phyloP scores from a whole-genome alignment of 257 asterid species.

The Fraxinus americana region DNA sequence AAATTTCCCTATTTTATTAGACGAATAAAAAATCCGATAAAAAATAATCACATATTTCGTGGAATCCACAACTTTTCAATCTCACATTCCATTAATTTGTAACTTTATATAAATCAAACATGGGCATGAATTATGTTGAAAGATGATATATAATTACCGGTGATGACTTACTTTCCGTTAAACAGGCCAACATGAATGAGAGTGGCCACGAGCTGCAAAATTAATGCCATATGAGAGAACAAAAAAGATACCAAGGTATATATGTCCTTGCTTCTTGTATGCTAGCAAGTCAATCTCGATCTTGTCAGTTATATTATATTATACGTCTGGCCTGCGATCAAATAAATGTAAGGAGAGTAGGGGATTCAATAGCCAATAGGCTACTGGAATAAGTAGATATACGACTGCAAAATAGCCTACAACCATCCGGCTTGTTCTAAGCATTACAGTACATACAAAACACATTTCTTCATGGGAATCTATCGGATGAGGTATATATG shows the following conservation, averaged over 20 bases:
- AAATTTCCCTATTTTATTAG: constrained; percentile 48
- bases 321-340: constrained; percentile 28
- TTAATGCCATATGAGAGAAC: constrained; percentile 56
- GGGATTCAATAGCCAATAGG: constrained; percentile 73
- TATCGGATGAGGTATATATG: no score
- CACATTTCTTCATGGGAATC: no score
- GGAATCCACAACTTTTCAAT: no score
- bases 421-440: no score
- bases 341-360: constrained; percentile 50
- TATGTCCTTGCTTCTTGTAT: constrained; percentile 44
- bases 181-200: constrained; percentile 61
- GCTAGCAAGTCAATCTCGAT: constrained; percentile 53
- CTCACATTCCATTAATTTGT: no score
- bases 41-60: no score
- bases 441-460: no score
- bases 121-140: background rate
- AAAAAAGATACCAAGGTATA: constrained; percentile 55
- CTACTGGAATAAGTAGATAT: constrained; percentile 44
- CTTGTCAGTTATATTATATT: constrained; percentile 49
- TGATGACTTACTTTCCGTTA: constrained; percentile 63
- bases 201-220: constrained; percentile 67
- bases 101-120: no score
- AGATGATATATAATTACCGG: background rate
- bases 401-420: constrained; percentile 43
- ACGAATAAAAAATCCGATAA: no score